Conservation (phyloP, 352 stramenopile genomes). For the Pythium sp. region DNA sequence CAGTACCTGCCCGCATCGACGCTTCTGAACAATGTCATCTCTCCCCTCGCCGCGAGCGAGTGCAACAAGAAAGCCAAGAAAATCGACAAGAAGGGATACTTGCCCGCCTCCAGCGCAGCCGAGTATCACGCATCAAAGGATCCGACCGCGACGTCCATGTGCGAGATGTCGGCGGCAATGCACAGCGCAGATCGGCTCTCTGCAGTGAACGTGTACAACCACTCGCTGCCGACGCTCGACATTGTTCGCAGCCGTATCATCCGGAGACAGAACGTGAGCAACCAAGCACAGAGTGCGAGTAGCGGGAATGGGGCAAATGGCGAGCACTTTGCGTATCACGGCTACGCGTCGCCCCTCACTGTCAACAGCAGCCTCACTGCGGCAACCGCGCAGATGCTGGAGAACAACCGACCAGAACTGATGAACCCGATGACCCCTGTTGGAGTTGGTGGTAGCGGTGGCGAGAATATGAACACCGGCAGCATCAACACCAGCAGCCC, state of each 20-base stretch:
- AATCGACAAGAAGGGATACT: constrained; percentile 46
- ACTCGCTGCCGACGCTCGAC: constrained; percentile 49
- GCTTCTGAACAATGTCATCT: constrained; percentile 71
- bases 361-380: constrained; percentile 2
- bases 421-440: constrained; percentile 21
- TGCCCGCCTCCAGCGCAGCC: constrained; percentile 8
- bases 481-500: constrained; percentile 4
- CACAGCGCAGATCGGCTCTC: constrained; percentile 6
- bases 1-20: constrained; percentile 37
- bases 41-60: constrained; percentile 55
- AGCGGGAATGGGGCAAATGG: constrained; percentile 24
- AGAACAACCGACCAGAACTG: constrained; percentile 24
- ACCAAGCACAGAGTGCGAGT: constrained; percentile 9
- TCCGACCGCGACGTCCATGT: constrained; percentile 15
- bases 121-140: constrained; percentile 24
- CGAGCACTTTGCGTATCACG: constrained; percentile 26
- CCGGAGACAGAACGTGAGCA: constrained; percentile 39
- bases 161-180: constrained; percentile 14
- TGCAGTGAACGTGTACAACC: constrained; percentile 19
- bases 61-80: constrained; percentile 78
- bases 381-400: constrained; percentile 14
- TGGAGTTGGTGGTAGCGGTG: constrained; percentile 7
- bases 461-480: constrained; percentile 13
- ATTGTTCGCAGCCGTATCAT: constrained; percentile 69
- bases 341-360: constrained; percentile 16